These are phyloP conservation scores for Panaeolus papilionaceus DNA, from an alignment of 768 basidiomycete species.

Conservation along the genomic window DNA sequence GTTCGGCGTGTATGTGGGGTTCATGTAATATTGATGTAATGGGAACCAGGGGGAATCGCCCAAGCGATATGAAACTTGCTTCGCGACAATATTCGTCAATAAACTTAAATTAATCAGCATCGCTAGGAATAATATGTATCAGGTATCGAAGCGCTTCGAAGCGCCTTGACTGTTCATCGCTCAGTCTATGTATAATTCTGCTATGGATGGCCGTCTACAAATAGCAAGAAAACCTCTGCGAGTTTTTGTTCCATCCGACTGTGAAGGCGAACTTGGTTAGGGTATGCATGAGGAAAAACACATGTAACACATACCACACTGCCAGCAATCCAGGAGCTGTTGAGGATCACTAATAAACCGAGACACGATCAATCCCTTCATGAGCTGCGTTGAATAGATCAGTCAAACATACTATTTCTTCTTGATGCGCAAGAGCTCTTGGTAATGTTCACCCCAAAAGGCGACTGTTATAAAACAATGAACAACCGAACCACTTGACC, in stretches of 20 bases:
- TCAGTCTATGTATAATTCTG: background rate
- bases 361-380: background rate
- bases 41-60: no score
- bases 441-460: constrained; percentile 54
- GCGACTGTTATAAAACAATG: constrained; percentile 30
- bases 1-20: background rate
- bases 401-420: constrained; percentile 47
- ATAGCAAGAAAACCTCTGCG: constrained; percentile 41
- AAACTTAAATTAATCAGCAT: no score
- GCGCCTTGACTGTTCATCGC: background rate
- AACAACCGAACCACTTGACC: background rate
- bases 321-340: constrained; percentile 55
- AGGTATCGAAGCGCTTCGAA: background rate
- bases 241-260: constrained; percentile 45
- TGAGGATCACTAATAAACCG: constrained; percentile 47
- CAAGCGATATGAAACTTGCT: no score
- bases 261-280: constrained; percentile 7
- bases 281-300: background rate
- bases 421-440: constrained; percentile 46
- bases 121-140: no score
- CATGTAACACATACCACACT: constrained; percentile 40
- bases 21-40: no score
- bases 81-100: no score
- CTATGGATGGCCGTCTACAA: constrained; percentile 23
- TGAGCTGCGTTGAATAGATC: background rate